These are phyloP conservation scores for Brassica rapa DNA, from an alignment of 345 rosid species.

Conservation along the genomic window DNA sequence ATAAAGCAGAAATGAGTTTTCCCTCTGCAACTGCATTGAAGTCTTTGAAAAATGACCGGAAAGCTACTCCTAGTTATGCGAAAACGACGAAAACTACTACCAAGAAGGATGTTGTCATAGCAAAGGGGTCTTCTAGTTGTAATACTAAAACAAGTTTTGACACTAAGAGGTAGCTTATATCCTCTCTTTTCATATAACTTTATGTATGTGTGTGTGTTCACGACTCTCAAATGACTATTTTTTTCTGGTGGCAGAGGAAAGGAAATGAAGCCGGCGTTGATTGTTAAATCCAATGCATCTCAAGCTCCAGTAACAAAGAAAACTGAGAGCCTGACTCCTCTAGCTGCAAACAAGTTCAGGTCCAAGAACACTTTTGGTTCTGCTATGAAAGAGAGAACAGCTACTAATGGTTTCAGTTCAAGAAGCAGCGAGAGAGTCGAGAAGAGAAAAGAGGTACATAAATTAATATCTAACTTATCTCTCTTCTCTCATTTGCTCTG, in stretches of 20 bases:
- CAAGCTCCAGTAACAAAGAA: conserved; percentile 45
- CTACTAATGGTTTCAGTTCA: conserved; percentile 49
- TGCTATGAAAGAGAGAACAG: conserved; percentile 47
- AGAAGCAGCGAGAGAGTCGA: conserved; percentile 61
- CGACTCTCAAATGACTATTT: conserved; percentile 22
- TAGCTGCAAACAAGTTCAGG: conserved; percentile 52
- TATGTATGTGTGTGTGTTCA: background rate
- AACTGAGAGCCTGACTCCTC: conserved; percentile 43
- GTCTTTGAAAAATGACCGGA: background rate
- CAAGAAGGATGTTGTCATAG: conserved; percentile 40
- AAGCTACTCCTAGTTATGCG: background rate
- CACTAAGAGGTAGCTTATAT: conserved; percentile 50
- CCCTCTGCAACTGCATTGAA: conserved; percentile 4
- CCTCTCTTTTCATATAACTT: background rate
- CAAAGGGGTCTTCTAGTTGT: conserved; percentile 48
- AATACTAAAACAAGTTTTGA: conserved; percentile 42
- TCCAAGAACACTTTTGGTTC: conserved; percentile 37
- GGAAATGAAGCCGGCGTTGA: conserved; percentile 43
- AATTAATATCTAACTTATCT: conserved; percentile 3
- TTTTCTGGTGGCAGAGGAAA: conserved; percentile 47
- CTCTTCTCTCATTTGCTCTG: conserved; percentile 15
- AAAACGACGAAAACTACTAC: conserved; percentile 8
- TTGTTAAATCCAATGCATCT: conserved; percentile 45
- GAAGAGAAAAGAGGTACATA: conserved; percentile 65
- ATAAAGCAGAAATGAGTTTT: background rate